Evolutionary conservation across 2,329 filamentous ascomycete species (phyloP).

Genomic region (Penicillium psychrosexuale): DNA sequence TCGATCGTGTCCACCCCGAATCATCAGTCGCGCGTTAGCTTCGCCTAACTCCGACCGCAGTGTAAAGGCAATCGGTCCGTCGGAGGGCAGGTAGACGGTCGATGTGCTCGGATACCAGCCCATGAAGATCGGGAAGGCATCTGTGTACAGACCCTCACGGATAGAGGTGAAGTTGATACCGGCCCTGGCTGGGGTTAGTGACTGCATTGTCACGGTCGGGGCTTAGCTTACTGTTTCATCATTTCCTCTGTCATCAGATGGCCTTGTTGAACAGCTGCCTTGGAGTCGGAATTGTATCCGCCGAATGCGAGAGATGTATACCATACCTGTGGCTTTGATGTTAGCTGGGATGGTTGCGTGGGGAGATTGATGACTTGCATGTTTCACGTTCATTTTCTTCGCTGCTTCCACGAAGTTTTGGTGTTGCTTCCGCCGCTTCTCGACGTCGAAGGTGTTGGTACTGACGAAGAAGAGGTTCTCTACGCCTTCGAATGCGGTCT

Average conservation of each 20-base stretch:
- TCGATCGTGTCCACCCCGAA: constrained; percentile 38
- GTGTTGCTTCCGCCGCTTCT: constrained; percentile 49
- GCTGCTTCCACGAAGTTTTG: constrained; percentile 54
- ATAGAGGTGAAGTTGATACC: constrained; percentile 53
- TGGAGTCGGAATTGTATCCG: constrained; percentile 39
- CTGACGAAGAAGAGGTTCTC: constrained; percentile 59
- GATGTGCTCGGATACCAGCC: constrained; percentile 40
- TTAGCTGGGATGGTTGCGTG: constrained; percentile 38
- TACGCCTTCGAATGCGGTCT: constrained; percentile 50
- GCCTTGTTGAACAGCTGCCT: constrained; percentile 56
- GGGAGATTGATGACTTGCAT: constrained; percentile 48
- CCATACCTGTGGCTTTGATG: constrained; percentile 49
- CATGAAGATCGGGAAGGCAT: constrained; percentile 60
- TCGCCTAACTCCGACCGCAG: constrained; percentile 55
- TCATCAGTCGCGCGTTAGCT: constrained; percentile 52
- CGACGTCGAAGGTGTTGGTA: constrained; percentile 49
- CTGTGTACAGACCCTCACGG: constrained; percentile 58
- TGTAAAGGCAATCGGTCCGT: constrained; percentile 51
- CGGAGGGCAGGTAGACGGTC: constrained; percentile 34
- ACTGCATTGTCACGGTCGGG: not conserved
- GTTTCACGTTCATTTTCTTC: constrained; percentile 49
- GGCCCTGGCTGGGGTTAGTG: constrained; percentile 24
- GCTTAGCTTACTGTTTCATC: constrained; percentile 36
- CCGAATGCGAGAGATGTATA: constrained; percentile 61
- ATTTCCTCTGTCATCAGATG: constrained; percentile 58